These are phyloP conservation scores for Sambucus nigra DNA, from an alignment of 129 eudicot genomes.

Conservation along the genomic window DNA sequence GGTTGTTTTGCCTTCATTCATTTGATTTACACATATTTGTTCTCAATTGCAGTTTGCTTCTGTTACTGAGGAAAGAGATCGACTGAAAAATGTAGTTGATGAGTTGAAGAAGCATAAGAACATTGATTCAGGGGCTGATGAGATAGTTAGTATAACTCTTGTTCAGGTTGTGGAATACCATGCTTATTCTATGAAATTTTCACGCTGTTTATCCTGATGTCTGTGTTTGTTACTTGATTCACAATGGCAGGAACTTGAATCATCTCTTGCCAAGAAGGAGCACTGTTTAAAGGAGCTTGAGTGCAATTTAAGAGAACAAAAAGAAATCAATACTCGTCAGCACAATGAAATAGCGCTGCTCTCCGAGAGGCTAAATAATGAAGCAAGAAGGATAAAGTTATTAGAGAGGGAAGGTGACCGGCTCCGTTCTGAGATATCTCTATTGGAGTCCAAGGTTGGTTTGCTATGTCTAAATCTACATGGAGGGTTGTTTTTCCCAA, in stretches of 20 bases:
- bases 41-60: conserved; percentile 53
- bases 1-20: not conserved
- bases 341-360: conserved; percentile 62
- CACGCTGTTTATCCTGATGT: conserved; percentile 11
- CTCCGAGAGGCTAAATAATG: conserved; percentile 61
- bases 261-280: conserved; percentile 67
- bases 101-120: conserved; percentile 43
- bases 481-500: no score
- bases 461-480: conserved; percentile 4
- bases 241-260: conserved; percentile 62
- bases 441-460: conserved; percentile 87
- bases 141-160: conserved; percentile 23
- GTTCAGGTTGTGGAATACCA: conserved; percentile 37
- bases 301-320: conserved; percentile 43
- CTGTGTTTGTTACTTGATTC: conserved; percentile 12
- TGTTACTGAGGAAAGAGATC: conserved; percentile 66
- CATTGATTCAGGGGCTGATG: conserved; percentile 43
- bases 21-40: not conserved
- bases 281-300: conserved; percentile 56
- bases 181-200: not conserved
- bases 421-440: conserved; percentile 78
- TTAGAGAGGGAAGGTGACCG: conserved; percentile 90
- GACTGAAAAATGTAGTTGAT: conserved; percentile 32
- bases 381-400: conserved; percentile 71
- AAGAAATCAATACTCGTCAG: conserved; percentile 45